Evolutionary conservation across 208 protist species (phyloP).

Genomic region (Lotmaria passim): DNA sequence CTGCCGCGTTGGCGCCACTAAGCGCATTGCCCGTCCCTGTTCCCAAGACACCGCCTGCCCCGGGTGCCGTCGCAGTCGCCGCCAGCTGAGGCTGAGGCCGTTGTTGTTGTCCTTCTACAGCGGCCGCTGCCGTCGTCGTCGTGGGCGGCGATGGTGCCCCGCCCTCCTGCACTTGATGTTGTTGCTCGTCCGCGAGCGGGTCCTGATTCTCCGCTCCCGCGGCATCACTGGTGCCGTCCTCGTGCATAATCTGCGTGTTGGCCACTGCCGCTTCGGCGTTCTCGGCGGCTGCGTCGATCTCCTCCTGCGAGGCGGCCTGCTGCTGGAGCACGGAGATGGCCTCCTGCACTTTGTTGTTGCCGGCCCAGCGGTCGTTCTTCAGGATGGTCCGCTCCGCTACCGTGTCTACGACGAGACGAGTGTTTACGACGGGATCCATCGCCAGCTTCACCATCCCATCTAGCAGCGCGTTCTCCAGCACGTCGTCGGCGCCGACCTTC

Average conservation of each 20-base stretch:
- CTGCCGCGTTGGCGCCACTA: not conserved
- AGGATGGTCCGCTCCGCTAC: constrained; percentile 66
- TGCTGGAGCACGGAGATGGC: constrained; percentile 42
- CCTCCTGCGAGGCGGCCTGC: constrained; percentile 34
- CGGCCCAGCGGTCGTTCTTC: constrained; percentile 44
- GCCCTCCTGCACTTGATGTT: constrained; percentile 15
- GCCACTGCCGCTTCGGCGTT: constrained; percentile 32
- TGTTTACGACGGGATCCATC: constrained; percentile 90
- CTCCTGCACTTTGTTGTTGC: constrained; percentile 56
- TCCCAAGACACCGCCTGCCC: not conserved
- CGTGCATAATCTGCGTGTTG: constrained; percentile 33
- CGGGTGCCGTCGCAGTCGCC: not conserved
- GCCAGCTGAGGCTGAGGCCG: too few relatives aligned
- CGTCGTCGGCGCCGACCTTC: constrained; percentile 68
- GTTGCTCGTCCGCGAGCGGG: constrained; percentile 29
- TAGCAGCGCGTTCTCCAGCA: constrained; percentile 68
- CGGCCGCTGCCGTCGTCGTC: too few relatives aligned
- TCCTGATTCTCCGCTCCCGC: constrained; percentile 8
- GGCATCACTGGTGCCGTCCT: constrained; percentile 14
- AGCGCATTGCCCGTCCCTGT: not conserved
- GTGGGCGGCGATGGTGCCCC: too few relatives aligned
- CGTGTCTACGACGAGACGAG: constrained; percentile 76
- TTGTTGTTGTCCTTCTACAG: too few relatives aligned
- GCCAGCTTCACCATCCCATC: constrained; percentile 68
- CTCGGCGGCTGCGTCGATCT: constrained; percentile 31